Evolutionary conservation across 1,284 basidiomycete genomes (phyloP).

Genomic region (Cyathus pygmaeus): DNA sequence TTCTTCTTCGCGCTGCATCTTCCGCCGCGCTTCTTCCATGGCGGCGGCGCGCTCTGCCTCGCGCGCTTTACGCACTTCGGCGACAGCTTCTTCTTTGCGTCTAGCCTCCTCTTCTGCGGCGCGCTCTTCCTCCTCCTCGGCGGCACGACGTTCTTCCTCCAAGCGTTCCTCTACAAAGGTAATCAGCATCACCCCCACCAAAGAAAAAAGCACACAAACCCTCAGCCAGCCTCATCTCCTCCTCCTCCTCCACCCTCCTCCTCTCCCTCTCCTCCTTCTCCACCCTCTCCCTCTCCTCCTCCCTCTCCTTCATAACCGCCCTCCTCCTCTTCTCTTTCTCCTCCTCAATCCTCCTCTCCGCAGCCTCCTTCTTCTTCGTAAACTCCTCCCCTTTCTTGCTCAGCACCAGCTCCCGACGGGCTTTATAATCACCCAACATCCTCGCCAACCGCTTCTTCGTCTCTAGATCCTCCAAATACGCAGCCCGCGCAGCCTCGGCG

Average conservation of each 20-base stretch:
- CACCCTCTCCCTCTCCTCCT: conserved; percentile 61
- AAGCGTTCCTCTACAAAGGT: conserved; percentile 51
- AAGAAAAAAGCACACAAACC: conserved; percentile 19
- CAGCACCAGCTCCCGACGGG: conserved; percentile 69
- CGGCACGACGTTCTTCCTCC: conserved; percentile 63
- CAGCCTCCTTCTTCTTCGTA: conserved; percentile 67
- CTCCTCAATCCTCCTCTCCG: conserved; percentile 80
- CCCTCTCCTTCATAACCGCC: conserved; percentile 63
- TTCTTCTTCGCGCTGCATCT: conserved; percentile 84
- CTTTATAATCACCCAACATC: conserved; percentile 81
- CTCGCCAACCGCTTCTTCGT: conserved; percentile 83
- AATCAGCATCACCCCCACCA: conserved; percentile 6
- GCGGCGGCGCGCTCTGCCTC: conserved; percentile 75
- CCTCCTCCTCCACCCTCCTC: conserved; percentile 59
- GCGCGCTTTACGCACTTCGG: conserved; percentile 66
- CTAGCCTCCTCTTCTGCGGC: conserved; percentile 65
- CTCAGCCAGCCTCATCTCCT: conserved; percentile 58
- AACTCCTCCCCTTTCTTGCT: conserved; percentile 79
- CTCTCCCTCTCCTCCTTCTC: conserved; percentile 61
- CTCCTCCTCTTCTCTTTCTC: conserved; percentile 84
- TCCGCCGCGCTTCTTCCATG: conserved; percentile 66
- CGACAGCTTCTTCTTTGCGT: conserved; percentile 67
- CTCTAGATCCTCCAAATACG: conserved; percentile 78
- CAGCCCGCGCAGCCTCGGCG: conserved; percentile 66
- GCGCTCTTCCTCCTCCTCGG: conserved; percentile 62